Base-by-base conservation (phyloP, 495 filamentous ascomycete species). In the Saxophila tyrrhenica region DNA sequence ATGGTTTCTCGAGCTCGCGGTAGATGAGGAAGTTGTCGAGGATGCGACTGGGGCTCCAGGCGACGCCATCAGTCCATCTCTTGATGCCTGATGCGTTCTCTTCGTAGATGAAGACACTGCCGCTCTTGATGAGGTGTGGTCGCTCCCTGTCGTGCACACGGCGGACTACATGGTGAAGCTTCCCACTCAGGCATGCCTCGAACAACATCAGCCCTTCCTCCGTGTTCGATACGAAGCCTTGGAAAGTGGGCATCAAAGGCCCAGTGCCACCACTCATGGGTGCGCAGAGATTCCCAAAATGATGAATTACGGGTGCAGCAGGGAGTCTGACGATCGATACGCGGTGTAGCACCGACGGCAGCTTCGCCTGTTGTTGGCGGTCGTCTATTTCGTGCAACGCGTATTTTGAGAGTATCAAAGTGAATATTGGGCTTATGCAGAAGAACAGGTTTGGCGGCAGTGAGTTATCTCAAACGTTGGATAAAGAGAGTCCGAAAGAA, bases 1-100 rank as follows among this genome's bases (percentile, higher is more conserved):
- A 89, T 0, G 84, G 82, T 53, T 84, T 82, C 51, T 88, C 80
- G 32, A 94, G 73, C 63, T 96, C 87, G 20, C 90, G 84, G 65
- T 96, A 96, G 57, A 96, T 77, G 25, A 95, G 78, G 61, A 89
- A 94, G 61, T 95, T 94, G 42, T 82, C 84, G 43, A 92, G 70
- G 32, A 95, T 90, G 16, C 90, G 82, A 65, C 89, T 94, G 0
- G 90, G 89, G 62, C 86, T 91, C 90, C 90, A 95, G 17, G 80
- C 80, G 13, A 86, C 77, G 1, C 89, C 88, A 65, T 96, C 90
- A 0, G 90, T 95, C 90, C 90, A 95, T 39, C 90, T 78, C 70
- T 91, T 94, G 68, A 95, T 94, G 1, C 86, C 86, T 0, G 89
- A 91, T 0, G 85, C 81, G 52, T 85, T 80, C 64, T 94, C 87